Percentiles rank a stretch among this genome's conserved stretches.
These are phyloP conservation scores for Schrenkiella parvula DNA, from an alignment of 345 rosid genomes.

Conservation along the genomic window DNA sequence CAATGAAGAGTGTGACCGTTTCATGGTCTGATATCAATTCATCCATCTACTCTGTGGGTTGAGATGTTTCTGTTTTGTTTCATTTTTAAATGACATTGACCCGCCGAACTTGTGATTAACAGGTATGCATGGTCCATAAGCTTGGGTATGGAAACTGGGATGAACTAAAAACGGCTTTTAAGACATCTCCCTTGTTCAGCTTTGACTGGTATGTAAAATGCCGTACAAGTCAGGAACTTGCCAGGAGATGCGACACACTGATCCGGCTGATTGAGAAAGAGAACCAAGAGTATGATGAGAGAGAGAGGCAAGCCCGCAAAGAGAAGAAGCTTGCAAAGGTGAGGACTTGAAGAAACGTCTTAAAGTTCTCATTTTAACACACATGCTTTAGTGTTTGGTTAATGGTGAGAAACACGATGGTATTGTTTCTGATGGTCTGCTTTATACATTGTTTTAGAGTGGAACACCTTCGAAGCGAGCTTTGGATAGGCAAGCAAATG, in stretches of 20 bases:
- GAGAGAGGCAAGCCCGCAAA: slow-evolving; percentile 96
- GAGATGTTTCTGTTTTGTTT: neutral
- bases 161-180: slow-evolving; percentile 87
- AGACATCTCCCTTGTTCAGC: slow-evolving; percentile 73
- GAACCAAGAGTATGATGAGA: slow-evolving; percentile 92
- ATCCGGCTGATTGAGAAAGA: slow-evolving; percentile 96
- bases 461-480: slow-evolving; percentile 68
- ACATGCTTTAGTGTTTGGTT: neutral
- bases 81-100: neutral
- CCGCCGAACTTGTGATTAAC: slow-evolving; percentile 8
- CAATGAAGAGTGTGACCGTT: slow-evolving; percentile 96
- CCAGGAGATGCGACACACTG: slow-evolving; percentile 93
- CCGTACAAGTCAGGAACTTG: slow-evolving; percentile 89
- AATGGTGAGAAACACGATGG: neutral
- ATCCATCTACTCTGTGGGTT: neutral
- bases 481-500: slow-evolving; percentile 55
- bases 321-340: slow-evolving; percentile 99
- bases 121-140: slow-evolving; percentile 98
- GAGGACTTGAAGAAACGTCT: neutral
- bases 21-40: slow-evolving; percentile 53
- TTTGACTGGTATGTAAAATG: slow-evolving; percentile 99
- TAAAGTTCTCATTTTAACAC: neutral
- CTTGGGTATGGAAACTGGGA: slow-evolving; percentile 99
- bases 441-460: slow-evolving; percentile 7
- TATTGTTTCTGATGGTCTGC: slow-evolving; percentile 2